A percentile compares a stretch with the other conserved stretches of the same genome.
Evolutionary conservation across 495 filamentous ascomycete species (phyloP).

Genomic region (Geopyxis carbonaria): DNA sequence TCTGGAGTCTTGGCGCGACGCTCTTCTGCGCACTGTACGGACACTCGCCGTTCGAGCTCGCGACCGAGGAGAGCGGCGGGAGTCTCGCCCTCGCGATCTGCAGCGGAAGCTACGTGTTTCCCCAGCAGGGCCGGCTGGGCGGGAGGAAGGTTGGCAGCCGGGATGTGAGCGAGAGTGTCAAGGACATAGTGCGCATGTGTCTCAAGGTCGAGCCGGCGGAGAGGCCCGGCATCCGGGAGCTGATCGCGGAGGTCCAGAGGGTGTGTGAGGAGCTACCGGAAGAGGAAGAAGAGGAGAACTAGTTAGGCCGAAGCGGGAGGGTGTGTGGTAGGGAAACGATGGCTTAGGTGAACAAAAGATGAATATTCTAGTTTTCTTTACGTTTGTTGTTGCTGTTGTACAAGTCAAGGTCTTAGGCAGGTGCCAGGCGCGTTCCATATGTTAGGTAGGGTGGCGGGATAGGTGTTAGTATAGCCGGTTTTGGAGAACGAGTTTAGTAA

Average conservation of each 20-base stretch:
- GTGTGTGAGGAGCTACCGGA: conserved; percentile 59
- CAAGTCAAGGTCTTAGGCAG: too few species aligned
- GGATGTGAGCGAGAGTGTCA: conserved; percentile 56
- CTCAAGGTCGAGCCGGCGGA: conserved; percentile 84
- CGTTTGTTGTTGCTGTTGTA: too few species aligned
- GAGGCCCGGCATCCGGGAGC: conserved; percentile 73
- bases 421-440: too few species aligned
- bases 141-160: conserved; percentile 39
- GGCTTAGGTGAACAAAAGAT: too few species aligned
- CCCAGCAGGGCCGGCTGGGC: conserved; percentile 27
- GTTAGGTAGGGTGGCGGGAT: too few species aligned
- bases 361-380: too few species aligned
- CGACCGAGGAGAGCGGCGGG: conserved; percentile 87
- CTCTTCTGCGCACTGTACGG: conserved; percentile 90
- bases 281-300: conserved; percentile 37
- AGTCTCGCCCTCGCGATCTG: conserved; percentile 38
- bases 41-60: conserved; percentile 89
- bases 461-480: too few species aligned
- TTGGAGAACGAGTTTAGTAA: too few species aligned
- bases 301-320: background rate
- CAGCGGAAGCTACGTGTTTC: conserved; percentile 16
- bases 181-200: conserved; percentile 74
- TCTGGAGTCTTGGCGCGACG: conserved; percentile 94
- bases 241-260: conserved; percentile 63
- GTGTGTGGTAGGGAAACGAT: background rate